phyloP scores from a whole-genome alignment of 495 filamentous ascomycete species.

The Hypoxylon crocopeplum region DNA sequence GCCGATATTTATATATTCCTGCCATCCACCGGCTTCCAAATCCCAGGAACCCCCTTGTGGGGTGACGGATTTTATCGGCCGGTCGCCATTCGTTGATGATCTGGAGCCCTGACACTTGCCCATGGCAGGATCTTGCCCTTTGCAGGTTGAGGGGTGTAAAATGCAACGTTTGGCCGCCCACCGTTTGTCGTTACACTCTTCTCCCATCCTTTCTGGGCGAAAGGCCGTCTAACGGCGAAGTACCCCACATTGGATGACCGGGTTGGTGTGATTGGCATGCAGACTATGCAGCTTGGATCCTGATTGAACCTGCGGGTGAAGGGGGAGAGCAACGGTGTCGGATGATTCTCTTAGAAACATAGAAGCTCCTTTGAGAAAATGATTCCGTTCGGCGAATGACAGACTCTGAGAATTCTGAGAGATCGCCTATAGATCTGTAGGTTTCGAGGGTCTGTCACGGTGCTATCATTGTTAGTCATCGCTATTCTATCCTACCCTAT shows the following conservation, averaged over 20 bases:
- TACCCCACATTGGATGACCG: no score
- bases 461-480: conserved; percentile 3
- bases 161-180: conserved; percentile 29
- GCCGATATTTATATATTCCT: no score
- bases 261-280: no score
- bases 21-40: background rate
- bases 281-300: no score
- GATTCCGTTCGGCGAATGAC: conserved; percentile 12
- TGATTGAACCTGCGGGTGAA: conserved; percentile 23
- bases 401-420: background rate
- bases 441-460: conserved; percentile 14
- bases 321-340: conserved; percentile 24
- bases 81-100: conserved; percentile 17
- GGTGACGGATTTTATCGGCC: no score
- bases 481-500: background rate
- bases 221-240: no score
- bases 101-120: no score
- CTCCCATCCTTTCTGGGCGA: background rate
- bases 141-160: conserved; percentile 13
- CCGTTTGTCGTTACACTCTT: conserved; percentile 10
- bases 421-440: conserved; percentile 14
- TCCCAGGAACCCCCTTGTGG: conserved; percentile 12
- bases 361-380: background rate
- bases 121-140: no score
- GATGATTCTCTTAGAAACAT: background rate